phyloP scores from a whole-genome alignment of 495 filamentous ascomycete genomes.

The Pseudoneurospora amorphoporcata region DNA sequence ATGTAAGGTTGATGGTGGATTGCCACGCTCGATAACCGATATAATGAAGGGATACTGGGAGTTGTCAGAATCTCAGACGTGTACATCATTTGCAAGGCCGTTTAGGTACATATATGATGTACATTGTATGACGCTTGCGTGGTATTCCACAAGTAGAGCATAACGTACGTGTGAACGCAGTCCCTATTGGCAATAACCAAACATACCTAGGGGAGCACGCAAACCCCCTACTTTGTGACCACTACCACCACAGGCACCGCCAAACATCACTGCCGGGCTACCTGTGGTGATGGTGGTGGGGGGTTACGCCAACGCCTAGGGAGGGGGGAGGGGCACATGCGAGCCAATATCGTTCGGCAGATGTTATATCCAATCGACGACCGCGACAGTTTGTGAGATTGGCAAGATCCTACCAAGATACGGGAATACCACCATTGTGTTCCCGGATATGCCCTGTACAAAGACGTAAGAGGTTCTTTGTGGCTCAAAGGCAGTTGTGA shows the following conservation, averaged over 20 bases:
- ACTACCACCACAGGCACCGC: background rate
- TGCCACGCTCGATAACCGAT: background rate
- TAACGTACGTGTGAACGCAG: background rate
- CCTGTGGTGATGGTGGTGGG: background rate
- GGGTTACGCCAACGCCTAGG: background rate
- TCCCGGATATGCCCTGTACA: background rate
- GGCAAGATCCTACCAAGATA: background rate
- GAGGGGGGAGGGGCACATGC: slow-evolving; percentile 14
- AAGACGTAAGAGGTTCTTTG: background rate
- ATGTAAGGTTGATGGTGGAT: background rate
- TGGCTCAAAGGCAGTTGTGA: background rate
- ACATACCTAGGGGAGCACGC: background rate
- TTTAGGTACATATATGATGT: background rate
- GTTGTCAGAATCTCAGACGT: background rate
- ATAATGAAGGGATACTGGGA: background rate
- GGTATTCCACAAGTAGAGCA: background rate
- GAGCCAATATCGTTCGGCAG: slow-evolving; percentile 20
- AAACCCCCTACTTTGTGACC: background rate
- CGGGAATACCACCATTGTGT: background rate
- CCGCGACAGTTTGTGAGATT: background rate
- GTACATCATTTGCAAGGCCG: background rate
- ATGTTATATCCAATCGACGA: slow-evolving; percentile 23
- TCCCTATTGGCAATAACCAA: background rate
- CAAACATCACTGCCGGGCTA: background rate
- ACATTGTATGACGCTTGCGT: background rate